A percentile compares a stretch with the other conserved stretches of the same genome.
Evolutionary conservation across 2,329 filamentous ascomycete genomes (phyloP).

Genomic region (Fusarium caatingaense): DNA sequence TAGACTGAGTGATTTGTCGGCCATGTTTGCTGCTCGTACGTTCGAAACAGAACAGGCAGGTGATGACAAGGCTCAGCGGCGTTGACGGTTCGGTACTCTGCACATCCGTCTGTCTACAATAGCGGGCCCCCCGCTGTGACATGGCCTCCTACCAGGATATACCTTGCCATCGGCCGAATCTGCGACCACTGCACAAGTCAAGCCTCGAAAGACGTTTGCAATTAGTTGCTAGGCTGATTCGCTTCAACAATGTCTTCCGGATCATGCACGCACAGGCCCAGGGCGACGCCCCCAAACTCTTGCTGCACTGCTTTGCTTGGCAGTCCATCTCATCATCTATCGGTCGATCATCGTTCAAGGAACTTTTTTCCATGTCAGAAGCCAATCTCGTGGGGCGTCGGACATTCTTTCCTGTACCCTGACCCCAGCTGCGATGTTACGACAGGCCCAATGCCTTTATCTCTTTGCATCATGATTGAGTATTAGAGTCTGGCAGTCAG

Average conservation of each 20-base stretch:
- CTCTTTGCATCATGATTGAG: constrained; percentile 1
- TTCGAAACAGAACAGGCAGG: constrained; percentile 37
- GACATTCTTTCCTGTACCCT: constrained; percentile 7
- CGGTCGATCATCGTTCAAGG: constrained; percentile 42
- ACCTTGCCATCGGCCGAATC: constrained; percentile 15
- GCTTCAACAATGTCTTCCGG: constrained; percentile 23
- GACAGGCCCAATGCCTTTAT: background rate
- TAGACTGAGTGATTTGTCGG: constrained; percentile 6
- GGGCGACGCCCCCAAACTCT: constrained; percentile 23
- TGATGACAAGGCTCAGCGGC: constrained; percentile 31
- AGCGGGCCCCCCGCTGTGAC: constrained; percentile 21
- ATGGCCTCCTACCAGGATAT: constrained; percentile 17
- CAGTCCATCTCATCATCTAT: constrained; percentile 37
- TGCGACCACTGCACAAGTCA: constrained; percentile 13
- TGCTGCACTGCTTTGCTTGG: constrained; percentile 11
- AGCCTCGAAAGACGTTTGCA: constrained; percentile 28
- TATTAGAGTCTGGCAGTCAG: background rate
- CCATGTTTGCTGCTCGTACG: constrained; percentile 39
- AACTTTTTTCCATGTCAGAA: constrained; percentile 34
- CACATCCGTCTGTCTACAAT: constrained; percentile 23
- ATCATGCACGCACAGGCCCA: constrained; percentile 22
- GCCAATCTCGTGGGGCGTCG: constrained; percentile 39
- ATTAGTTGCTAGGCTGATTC: constrained; percentile 27
- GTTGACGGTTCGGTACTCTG: constrained; percentile 25
- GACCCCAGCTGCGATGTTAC: background rate